These are phyloP conservation scores for Fomitiporia mediterranea DNA, from an alignment of 1,284 basidiomycete species.

Conservation along the genomic window DNA sequence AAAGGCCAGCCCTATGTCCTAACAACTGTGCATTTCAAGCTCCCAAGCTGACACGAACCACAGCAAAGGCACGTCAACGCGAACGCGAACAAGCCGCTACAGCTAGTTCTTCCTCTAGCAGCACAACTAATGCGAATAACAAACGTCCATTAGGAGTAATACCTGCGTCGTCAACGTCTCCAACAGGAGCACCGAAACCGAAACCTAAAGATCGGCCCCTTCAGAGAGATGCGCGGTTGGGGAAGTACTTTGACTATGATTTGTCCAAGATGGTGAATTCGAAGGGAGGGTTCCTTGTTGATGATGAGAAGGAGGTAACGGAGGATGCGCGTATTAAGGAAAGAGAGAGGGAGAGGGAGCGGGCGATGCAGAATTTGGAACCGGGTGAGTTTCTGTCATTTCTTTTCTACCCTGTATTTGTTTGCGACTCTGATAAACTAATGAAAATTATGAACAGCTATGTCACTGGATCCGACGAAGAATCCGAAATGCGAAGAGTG, in stretches of 20 bases:
- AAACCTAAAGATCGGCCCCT: conserved; percentile 55
- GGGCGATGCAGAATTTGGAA: conserved; percentile 62
- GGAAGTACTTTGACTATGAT: conserved; percentile 94
- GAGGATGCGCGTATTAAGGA: conserved; percentile 66
- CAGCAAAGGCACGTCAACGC: conserved; percentile 57
- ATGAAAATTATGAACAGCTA: conserved; percentile 38
- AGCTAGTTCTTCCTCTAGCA: conserved; percentile 42
- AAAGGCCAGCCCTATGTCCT: conserved; percentile 38
- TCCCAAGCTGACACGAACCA: not conserved
- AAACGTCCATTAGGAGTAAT: conserved; percentile 50
- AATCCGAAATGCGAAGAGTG: conserved; percentile 87
- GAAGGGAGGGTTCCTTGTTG: conserved; percentile 87
- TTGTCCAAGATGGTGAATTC: conserved; percentile 95
- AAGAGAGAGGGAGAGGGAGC: conserved; percentile 68
- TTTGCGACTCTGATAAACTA: not conserved
- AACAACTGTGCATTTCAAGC: not conserved
- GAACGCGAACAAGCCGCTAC: conserved; percentile 45
- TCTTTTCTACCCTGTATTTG: conserved; percentile 25
- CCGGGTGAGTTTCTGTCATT: conserved; percentile 48
- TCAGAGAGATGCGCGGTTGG: conserved; percentile 66
- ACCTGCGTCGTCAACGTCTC: conserved; percentile 52
- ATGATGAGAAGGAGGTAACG: conserved; percentile 74
- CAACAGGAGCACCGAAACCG: conserved; percentile 44
- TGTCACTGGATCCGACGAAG: conserved; percentile 58
- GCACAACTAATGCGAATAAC: conserved; percentile 45